Evolutionary conservation across 208 protist species (phyloP).

Genomic region (Trichomonas vaginalis): DNA sequence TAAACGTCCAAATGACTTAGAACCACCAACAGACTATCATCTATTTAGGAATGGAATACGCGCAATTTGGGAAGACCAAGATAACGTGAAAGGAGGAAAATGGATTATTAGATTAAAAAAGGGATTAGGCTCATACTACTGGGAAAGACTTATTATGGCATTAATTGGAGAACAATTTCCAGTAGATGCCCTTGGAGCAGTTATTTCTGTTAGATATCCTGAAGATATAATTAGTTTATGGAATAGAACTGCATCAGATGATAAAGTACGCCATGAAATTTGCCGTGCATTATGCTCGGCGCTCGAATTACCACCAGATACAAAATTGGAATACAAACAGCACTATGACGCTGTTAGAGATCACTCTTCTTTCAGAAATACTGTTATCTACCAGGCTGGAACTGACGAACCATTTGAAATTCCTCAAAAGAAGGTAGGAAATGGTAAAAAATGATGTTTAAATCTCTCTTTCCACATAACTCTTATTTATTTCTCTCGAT

Average conservation of each 20-base stretch:
- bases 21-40: constrained; percentile 11
- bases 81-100: constrained; percentile 23
- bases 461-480: too few species aligned
- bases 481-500: too few species aligned
- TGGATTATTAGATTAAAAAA: constrained; percentile 16
- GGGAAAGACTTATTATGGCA: not conserved
- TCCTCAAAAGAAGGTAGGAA: not conserved
- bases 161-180: constrained; percentile 4
- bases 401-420: not conserved
- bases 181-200: not conserved
- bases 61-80: constrained; percentile 23
- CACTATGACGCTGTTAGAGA: not conserved
- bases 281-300: not conserved
- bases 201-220: not conserved
- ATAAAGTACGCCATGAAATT: not conserved
- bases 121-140: not conserved
- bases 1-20: not conserved
- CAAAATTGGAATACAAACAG: not conserved
- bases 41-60: constrained; percentile 18
- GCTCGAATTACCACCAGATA: not conserved
- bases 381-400: not conserved
- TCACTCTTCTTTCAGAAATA: constrained; percentile 17
- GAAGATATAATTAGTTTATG: constrained; percentile 11
- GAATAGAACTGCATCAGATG: not conserved
- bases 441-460: not conserved